Evolutionary conservation across 768 basidiomycete species (phyloP), one percentile per base, ranked within the genome.

Genomic region (Tulasnella sp.): DNA sequence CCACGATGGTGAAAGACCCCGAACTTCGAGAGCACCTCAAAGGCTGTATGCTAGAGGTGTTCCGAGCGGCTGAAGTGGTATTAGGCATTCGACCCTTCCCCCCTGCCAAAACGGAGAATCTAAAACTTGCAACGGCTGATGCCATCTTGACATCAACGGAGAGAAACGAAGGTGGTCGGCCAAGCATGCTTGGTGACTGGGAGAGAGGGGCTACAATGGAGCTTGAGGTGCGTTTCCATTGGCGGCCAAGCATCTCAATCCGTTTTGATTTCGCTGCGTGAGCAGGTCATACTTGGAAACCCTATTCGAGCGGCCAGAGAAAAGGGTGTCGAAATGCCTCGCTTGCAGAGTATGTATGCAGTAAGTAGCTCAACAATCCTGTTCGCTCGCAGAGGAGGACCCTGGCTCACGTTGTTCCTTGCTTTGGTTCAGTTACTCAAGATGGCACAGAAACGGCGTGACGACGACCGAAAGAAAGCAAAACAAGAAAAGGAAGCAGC

Each of bases 161-260:
- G 58, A 81, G 83, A 31, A 83, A 83, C 76, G 80, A 81, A 20
- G 82, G 81, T 22, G 84, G 84, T 4, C 76, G 83, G 74, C 84
- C 84, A 22, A 84, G 83, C 48, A 85, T 85, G 84, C 81, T 83
- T 74, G 78, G 83, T 4, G 84, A 85, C 80, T 85, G 84, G 84
- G 84, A 83, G 73, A 76, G 77, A 9, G 84, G 83, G 3, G 42
- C 60, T 44, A 80, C 81, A n/a, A 82, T 85, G 83, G 85, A 85
- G 79, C 81, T 85, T 16, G 85, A 85, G 75, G 85, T 85, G 18
- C 12, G 58, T 54, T 50, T 50, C 18, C 50, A 24, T 31, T 44
- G 11, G 44, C 72, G 2, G 6, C 37, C 37, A 42, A 14, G 42
- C 42, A 42, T 34, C 31, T 74, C 24, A 74, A 37, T 37, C 37